These are phyloP conservation scores for Coemansia sp. DNA, from an alignment of 192 early-diverging fungal genomes.

Conservation along the genomic window DNA sequence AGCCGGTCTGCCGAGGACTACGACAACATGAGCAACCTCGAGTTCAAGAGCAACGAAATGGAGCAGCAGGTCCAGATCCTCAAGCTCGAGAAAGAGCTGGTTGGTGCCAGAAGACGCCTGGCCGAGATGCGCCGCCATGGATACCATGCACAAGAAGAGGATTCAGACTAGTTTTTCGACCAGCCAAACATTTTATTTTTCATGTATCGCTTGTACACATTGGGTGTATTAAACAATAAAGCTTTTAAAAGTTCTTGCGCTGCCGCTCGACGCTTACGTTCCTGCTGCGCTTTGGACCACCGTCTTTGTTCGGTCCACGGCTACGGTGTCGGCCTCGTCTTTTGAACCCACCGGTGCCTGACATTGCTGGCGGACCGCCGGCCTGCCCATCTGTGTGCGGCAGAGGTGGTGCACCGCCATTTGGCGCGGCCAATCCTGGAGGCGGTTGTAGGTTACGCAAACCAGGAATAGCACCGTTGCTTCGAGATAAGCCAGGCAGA, in stretches of 20 bases:
- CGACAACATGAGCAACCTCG: conserved; percentile 78
- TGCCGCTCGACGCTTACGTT: conserved; percentile 23
- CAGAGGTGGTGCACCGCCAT: background rate
- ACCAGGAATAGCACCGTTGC: background rate
- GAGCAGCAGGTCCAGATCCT: conserved; percentile 96
- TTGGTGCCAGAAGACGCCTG: conserved; percentile 77
- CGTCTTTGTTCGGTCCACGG: conserved; percentile 8
- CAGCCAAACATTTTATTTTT: background rate
- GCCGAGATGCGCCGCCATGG: conserved; percentile 90
- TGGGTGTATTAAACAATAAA: background rate
- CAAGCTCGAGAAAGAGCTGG: conserved; percentile 91
- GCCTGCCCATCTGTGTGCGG: background rate
- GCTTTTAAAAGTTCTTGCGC: conserved; percentile 8
- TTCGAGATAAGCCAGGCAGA: conserved; percentile 1
- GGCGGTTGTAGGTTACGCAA: background rate
- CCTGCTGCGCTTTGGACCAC: conserved; percentile 23
- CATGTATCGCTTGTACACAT: background rate
- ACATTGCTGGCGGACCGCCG: background rate
- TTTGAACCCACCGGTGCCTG: conserved; percentile 11
- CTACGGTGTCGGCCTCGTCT: conserved; percentile 25
- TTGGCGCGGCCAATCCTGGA: background rate
- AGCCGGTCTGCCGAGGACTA: conserved; percentile 59
- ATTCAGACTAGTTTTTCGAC: conserved; percentile 5
- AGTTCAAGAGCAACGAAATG: conserved; percentile 97
- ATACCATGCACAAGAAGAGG: conserved; percentile 61